Base-by-base conservation (phyloP, 2,329 filamentous ascomycete genomes). In the Epichloe glyceriae region DNA sequence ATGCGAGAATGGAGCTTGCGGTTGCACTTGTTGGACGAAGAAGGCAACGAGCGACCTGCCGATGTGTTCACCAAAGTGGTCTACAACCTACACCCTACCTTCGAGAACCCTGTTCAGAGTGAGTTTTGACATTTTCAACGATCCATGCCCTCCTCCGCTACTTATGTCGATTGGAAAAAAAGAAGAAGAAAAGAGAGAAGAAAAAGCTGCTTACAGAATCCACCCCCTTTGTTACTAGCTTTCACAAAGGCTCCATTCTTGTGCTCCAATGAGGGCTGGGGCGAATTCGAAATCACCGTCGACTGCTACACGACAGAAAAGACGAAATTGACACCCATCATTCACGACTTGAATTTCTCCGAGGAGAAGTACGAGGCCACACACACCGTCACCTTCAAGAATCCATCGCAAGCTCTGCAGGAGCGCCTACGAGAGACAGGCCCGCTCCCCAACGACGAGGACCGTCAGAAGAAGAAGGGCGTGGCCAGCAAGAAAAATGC, bases 221-320 rank as follows among this genome's bases (percentile, higher is more conserved):
- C 15, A 12, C 20, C 10, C 10, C 38, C 17, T 12, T 11, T 41
- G 37, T 30, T 20, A 47, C 20, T 46, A 93, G 87, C 80, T 22
- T 85, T 95, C 72, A 84, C 83, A 63, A 83, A 86, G 57, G 80
- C 89, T 0, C 93, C 93, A 0, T 98, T 97, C 72, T 78, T 78
- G 57, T 95, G 95, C 68, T 75, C 82, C 56, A 95, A 98, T 69
- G 87, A 96, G 70, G 93, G 93, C 59, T 98, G 93, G 93, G 93
- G 93, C 62, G 93, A 97, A 71, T 98, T 98, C 66, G 93, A 97
- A 65, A 91, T 98, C 82, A 76, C 75, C 46, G 93, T 97, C 62
- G 81, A 86, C 55, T 78, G 94, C 59, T 85, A 83, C 63, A 86
- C 85, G 42, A 82, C 85, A 33, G 88, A 93, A 69, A 96, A 96